These are phyloP conservation scores for Barnettozyma botsteinii DNA, from an alignment of 805 yeast genomes.

Conservation along the genomic window DNA sequence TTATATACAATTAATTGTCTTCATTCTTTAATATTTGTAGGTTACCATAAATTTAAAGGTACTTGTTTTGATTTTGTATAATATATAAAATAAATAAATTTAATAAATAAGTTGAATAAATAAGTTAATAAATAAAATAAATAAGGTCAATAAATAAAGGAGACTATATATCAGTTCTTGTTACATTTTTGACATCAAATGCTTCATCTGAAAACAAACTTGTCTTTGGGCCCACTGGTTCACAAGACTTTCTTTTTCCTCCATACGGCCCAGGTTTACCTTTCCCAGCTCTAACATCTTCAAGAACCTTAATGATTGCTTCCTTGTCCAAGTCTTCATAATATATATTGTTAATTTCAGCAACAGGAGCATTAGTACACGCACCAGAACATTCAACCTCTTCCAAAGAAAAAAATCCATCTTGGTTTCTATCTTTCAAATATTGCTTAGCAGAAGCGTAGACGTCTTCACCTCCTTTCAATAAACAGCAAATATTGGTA, in stretches of 20 bases:
- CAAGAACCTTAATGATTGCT: conserved; percentile 52
- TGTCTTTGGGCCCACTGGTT: conserved; percentile 68
- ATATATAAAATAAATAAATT: background rate
- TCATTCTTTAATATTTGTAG: no score
- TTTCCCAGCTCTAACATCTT: conserved; percentile 57
- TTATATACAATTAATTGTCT: no score
- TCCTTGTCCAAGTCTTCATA: conserved; percentile 77
- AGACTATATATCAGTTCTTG: conserved; percentile 55
- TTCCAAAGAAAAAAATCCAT: conserved; percentile 71
- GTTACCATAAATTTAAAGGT: no score
- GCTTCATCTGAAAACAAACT: conserved; percentile 58
- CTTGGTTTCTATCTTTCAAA: conserved; percentile 64
- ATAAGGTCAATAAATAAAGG: conserved; percentile 5
- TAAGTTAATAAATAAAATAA: conserved; percentile 6
- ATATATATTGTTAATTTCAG: conserved; percentile 77
- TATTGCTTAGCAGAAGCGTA: conserved; percentile 61
- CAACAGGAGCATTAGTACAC: conserved; percentile 87
- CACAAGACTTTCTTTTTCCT: conserved; percentile 61
- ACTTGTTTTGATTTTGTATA: no score
- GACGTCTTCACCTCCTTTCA: conserved; percentile 76
- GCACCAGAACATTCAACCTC: conserved; percentile 93
- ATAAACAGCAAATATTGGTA: conserved; percentile 86
- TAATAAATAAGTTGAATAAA: conserved; percentile 1
- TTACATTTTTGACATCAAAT: conserved; percentile 59
- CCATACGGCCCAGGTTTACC: conserved; percentile 65